These are phyloP conservation scores for Lactarius quietus DNA, from an alignment of 768 basidiomycete genomes.

Conservation along the genomic window DNA sequence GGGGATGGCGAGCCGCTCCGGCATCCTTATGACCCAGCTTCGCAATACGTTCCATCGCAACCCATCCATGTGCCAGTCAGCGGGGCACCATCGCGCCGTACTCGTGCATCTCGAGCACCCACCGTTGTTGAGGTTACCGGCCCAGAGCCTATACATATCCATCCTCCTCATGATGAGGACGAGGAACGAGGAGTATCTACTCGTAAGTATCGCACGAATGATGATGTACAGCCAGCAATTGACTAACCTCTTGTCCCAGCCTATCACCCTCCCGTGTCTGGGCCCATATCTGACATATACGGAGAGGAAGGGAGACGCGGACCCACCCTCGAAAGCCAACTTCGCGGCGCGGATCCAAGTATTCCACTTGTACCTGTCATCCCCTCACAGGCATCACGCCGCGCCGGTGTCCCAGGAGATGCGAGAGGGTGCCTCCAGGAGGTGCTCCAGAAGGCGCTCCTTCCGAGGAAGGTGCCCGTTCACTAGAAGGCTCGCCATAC, in stretches of 20 bases:
- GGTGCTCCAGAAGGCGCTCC: neutral
- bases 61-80: constrained; percentile 5
- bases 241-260: neutral
- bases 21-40: constrained; percentile 8
- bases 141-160: constrained; percentile 16
- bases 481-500: neutral
- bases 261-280: constrained; percentile 17
- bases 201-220: constrained; percentile 9
- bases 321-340: constrained; percentile 7
- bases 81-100: constrained; percentile 3
- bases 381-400: neutral
- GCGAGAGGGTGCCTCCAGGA: too few relatives aligned
- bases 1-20: constrained; percentile 9
- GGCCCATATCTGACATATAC: constrained; percentile 10
- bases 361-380: constrained; percentile 5
- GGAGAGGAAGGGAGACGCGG: neutral
- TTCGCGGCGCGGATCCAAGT: constrained; percentile 2
- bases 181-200: neutral
- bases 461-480: neutral
- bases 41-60: constrained; percentile 10
- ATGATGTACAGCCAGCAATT: neutral
- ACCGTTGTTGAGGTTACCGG: constrained; percentile 21
- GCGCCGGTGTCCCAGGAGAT: neutral
- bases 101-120: constrained; percentile 12
- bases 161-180: neutral